phyloP scores from a whole-genome alignment of 148 eudicot species.

The Silene uniflora region DNA sequence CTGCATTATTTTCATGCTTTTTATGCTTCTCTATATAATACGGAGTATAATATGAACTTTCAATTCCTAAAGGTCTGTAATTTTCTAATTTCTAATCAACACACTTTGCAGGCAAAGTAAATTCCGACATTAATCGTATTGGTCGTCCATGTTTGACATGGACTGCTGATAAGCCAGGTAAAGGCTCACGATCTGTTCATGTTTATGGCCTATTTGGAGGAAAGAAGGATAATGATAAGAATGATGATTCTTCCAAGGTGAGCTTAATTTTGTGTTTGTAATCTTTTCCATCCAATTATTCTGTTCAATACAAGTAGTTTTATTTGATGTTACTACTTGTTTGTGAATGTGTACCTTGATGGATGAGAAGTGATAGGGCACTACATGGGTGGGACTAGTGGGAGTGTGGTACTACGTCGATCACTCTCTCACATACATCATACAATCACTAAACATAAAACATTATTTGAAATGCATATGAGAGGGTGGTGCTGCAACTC shows the following conservation, averaged over 20 bases:
- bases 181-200: constrained; percentile 31
- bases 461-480: background rate
- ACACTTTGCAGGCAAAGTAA: constrained; percentile 33
- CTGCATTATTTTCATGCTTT: background rate
- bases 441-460: background rate
- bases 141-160: constrained; percentile 29
- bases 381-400: background rate
- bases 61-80: background rate
- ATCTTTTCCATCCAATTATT: background rate
- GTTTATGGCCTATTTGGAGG: constrained; percentile 71
- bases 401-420: too few species aligned
- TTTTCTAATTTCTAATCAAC: background rate
- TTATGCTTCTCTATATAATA: background rate
- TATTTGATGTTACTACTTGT: background rate
- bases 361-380: too few species aligned
- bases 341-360: background rate
- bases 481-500: background rate
- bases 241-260: constrained; percentile 64
- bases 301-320: background rate
- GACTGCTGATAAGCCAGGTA: constrained; percentile 26
- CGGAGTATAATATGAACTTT: background rate
- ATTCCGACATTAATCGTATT: constrained; percentile 19
- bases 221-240: constrained; percentile 59
- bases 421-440: background rate
- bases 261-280: constrained; percentile 6